Base-by-base conservation (phyloP, 108 stramenopile species). In the Skeletonema marinoi region DNA sequence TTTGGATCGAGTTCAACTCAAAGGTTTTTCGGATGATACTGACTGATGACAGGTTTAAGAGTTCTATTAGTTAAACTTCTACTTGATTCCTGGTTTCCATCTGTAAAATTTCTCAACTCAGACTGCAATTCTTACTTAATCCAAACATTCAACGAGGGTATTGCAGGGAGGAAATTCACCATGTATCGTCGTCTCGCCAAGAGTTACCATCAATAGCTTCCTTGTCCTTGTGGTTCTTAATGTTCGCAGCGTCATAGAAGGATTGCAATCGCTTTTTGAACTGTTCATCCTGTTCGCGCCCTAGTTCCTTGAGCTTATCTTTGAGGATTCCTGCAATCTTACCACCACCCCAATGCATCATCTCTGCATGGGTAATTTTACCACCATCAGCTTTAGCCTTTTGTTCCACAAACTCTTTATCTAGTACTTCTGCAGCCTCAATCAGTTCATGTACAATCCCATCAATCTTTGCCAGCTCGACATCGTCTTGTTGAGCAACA, bases 1-100 rank as follows among this genome's bases (percentile, higher is more conserved):
- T 48, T 69, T 96, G 44, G 91, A 93, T 76, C 76, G 84, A 51
- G 89, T 92, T 11, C 89, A 90, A 39, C 75, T 95, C 62, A 80
- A 90, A 48, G 88, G 85, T 12, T 68, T 87, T 21, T 68, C 75
- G 3, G 77, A 86, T 60, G 74, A 41, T 41, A 41, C 8, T 41
- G 7, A 11, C 16, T 46, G 44, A 46, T 46, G 44, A 46, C 44
- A 46, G 12, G 16, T 46, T 46, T 11, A 46, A 16, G 12, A 46
- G 14, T 46, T 46, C 44, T n/a, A 46, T n/a, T 4, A 46, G 16
- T 46, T n/a, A 46, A 46, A 46, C 16, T 46, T 3, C 44, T 46
- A n/a, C 44, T 46, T 46, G 16, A 46, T 46, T 46, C 44, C 44
- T n/a, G 16, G 3, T 13, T 21, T 51, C 1, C n/a, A 56, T 29